Base-by-base conservation (phyloP, 106 monocot genomes). In the Agapanthus africanus region DNA sequence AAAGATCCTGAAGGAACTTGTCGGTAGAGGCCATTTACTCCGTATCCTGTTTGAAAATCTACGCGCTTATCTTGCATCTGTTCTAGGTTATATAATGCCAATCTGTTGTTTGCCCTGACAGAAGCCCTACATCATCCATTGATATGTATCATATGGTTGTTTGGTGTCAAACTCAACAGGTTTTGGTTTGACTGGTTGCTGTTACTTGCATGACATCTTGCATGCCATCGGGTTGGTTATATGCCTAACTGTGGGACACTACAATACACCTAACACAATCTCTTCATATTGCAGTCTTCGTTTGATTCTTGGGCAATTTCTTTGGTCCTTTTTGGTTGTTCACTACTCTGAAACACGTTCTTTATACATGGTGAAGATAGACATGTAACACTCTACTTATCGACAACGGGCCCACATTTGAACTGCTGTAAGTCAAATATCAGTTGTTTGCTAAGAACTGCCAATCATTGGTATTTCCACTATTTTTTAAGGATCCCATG, bases 171-270 rank as follows among this genome's bases (percentile, higher is more conserved):
- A 31, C 10, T 31, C 10, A 11, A 57, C 15, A 30, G 15, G 8
- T 31, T 30, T 57, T 26, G 56, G 5, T 10, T 57, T 57, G 30
- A 30, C 31, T 54, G 25, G 52, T 25, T 25, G 25, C 11, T 57
- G 27, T 26, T 57, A 57, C 56, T 30, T 57, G 56, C 56, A 57
- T 57, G 56, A 57, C 56, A 57, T 57, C 56, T 30, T 31, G 13
- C 56, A 31, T 30, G 27, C 1, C 30, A 13, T 57, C 56, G 14
- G 11, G 10, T 57, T 31, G 30, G 56, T 31, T 28, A 30, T 6
- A 57, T 57, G 27, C 56, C n/a, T n/a, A n/a, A n/a, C 56, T 57
- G 56, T 57, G 27, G 26, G 56, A 57, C 56, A 11, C 56, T 14
- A 13, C 28, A 11, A 1, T 1, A 14, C 16, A 57, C 27, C 56